phyloP scores from a whole-genome alignment of 2,329 filamentous ascomycete species.

The Xylaria hypoxylon region DNA sequence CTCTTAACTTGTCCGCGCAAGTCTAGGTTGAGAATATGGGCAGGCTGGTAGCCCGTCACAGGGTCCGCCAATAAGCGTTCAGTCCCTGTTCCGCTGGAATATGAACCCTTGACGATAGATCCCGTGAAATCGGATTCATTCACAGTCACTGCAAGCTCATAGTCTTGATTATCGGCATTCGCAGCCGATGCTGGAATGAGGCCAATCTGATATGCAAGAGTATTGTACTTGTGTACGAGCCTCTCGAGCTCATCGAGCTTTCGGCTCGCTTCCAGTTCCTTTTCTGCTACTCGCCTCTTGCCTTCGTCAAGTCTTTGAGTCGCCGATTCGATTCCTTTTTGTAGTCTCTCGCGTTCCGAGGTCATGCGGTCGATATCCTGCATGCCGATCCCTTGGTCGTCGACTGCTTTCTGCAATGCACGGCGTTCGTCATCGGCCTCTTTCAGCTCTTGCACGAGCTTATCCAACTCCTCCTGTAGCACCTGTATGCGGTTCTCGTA shows the following conservation, averaged over 20 bases:
- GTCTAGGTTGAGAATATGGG: constrained; percentile 89
- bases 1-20: constrained; percentile 84
- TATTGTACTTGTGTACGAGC: constrained; percentile 91
- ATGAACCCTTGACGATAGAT: constrained; percentile 64
- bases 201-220: constrained; percentile 90
- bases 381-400: constrained; percentile 94
- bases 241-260: constrained; percentile 94
- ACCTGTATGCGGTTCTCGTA: constrained; percentile 84
- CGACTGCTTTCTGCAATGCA: constrained; percentile 84
- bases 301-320: constrained; percentile 82
- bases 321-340: constrained; percentile 84
- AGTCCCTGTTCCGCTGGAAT: constrained; percentile 60
- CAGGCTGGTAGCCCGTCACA: constrained; percentile 87
- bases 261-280: constrained; percentile 85
- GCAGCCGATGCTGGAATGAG: constrained; percentile 86
- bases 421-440: constrained; percentile 86
- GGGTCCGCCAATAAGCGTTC: constrained; percentile 86
- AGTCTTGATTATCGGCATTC: constrained; percentile 87
- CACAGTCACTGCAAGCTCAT: constrained; percentile 85
- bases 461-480: constrained; percentile 87
- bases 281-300: constrained; percentile 84
- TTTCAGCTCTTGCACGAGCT: constrained; percentile 77
- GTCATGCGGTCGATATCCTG: constrained; percentile 99
- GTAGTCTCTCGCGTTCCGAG: constrained; percentile 91
- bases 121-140: constrained; percentile 83